Conservation (phyloP, 257 asterid species). For the Salvia splendens region DNA sequence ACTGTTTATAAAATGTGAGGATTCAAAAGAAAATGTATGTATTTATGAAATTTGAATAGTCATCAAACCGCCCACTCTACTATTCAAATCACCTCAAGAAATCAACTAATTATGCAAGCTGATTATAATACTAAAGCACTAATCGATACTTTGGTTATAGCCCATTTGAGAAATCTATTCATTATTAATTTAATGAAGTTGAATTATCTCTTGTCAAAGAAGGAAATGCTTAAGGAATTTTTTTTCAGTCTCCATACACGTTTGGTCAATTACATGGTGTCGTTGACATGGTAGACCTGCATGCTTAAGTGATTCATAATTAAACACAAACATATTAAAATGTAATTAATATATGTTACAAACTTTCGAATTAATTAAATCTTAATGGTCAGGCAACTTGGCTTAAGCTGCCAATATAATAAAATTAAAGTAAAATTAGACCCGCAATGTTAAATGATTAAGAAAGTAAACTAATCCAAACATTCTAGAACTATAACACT, state of each 20-base stretch:
- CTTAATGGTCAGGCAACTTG: constrained; percentile 21
- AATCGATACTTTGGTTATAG: constrained; percentile 4
- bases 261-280: constrained; percentile 36
- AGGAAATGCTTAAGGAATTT: constrained; percentile 1
- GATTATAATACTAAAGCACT: constrained; percentile 10
- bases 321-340: not conserved
- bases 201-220: constrained; percentile 25
- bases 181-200: not conserved
- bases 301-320: not conserved
- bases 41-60: not conserved
- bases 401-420: not conserved
- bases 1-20: not conserved
- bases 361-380: not conserved
- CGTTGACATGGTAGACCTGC: constrained; percentile 25
- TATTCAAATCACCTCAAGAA: not conserved
- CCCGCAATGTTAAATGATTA: not conserved
- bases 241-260: constrained; percentile 25
- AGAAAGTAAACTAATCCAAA: not conserved
- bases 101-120: not conserved
- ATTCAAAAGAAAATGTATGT: not conserved
- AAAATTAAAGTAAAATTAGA: not conserved
- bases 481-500: not conserved
- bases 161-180: constrained; percentile 4
- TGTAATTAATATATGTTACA: not conserved
- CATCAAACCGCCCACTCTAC: not conserved